Conservation (phyloP, 768 basidiomycete species). For the Kwoniella heveanensis region DNA sequence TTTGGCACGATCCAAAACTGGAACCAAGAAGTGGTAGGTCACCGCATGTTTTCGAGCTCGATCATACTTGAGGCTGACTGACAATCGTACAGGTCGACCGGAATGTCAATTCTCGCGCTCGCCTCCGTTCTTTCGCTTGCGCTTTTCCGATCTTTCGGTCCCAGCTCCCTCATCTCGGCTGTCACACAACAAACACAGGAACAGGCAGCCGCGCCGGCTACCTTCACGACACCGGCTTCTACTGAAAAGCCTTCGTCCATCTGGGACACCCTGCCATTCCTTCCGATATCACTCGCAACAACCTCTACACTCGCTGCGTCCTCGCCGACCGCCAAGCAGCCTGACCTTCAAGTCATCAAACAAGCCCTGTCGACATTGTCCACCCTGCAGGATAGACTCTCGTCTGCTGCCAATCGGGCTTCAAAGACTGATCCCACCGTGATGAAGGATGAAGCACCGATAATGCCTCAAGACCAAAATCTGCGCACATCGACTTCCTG, state of each 20-base stretch:
- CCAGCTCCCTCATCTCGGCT: slow-evolving; percentile 1
- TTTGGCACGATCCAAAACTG: slow-evolving; percentile 2
- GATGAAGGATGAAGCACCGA: neutral
- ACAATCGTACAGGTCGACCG: slow-evolving; percentile 2
- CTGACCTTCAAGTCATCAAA: slow-evolving; percentile 20
- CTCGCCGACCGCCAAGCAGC: neutral
- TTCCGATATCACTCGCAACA: neutral
- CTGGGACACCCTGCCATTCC: slow-evolving; percentile 17
- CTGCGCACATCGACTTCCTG: slow-evolving; percentile 12
- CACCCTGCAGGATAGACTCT: slow-evolving; percentile 8
- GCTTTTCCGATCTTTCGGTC: slow-evolving; percentile 17
- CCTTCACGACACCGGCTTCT: neutral
- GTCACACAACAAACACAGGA: neutral
- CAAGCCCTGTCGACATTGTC: slow-evolving; percentile 26
- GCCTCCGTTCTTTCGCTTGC: slow-evolving; percentile 21
- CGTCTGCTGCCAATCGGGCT: slow-evolving; percentile 3
- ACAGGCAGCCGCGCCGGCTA: neutral
- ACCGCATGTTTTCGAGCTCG: too few relatives aligned
- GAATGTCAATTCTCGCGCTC: slow-evolving; percentile 22
- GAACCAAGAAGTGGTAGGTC: slow-evolving; percentile 21
- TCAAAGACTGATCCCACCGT: neutral
- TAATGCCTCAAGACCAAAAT: neutral
- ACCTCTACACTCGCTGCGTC: neutral
- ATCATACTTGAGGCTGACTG: too few relatives aligned
- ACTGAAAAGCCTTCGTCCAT: slow-evolving; percentile 9